Base-by-base conservation (phyloP, 2,329 filamentous ascomycete species). In the Botryotinia convoluta region DNA sequence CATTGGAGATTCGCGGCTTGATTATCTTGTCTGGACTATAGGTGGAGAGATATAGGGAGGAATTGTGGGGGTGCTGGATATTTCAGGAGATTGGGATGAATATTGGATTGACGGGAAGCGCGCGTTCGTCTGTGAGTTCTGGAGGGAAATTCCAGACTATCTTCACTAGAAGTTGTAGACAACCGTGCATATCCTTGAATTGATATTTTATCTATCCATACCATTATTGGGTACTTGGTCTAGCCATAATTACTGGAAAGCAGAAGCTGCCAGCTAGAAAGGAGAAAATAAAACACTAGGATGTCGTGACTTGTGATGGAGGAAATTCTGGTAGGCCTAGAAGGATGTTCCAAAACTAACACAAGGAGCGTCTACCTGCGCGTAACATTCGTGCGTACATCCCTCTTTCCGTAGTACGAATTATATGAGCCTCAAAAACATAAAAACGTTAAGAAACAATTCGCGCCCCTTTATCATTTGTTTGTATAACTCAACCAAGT, bases 1-100 rank as follows among this genome's bases (percentile, higher is more conserved):
- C 61, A 72, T 42, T 45, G 45, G n/a, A 64, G 61, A 65, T 59
- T 65, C 60, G 60, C 59, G 69, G 64, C 64, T 65, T 72, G 9
- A 10, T 42, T 32, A 44, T 72, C n/a, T 64, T 64, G 60, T 35
- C 48, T 65, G 37, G 61, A 29, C 39, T 20, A 57, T 37, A 59
- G n/a, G 61, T 65, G 70, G 61, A 44, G 62, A 67, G 54, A 51
- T 35, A 57, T n/a, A 37, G 22, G 57, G 69, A 71, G 39, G 32
- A 35, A 71, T 9, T 71, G 29, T 63, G 69, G 69, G 69, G 69
- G 9, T 39, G 20, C 10, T 51, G 69, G 68, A 42, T 35, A 18
- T 39, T 63, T 45, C 45, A 62, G 42, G 57, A 71, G 57, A 48
- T 67, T 54, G 35, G 26, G 26, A 67, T 22, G 35, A 29, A 67